A percentile compares a stretch with the other conserved stretches of the same genome.
Evolutionary conservation across 1,284 basidiomycete genomes (phyloP).

Genomic region (Ganoderma resinaceum): DNA sequence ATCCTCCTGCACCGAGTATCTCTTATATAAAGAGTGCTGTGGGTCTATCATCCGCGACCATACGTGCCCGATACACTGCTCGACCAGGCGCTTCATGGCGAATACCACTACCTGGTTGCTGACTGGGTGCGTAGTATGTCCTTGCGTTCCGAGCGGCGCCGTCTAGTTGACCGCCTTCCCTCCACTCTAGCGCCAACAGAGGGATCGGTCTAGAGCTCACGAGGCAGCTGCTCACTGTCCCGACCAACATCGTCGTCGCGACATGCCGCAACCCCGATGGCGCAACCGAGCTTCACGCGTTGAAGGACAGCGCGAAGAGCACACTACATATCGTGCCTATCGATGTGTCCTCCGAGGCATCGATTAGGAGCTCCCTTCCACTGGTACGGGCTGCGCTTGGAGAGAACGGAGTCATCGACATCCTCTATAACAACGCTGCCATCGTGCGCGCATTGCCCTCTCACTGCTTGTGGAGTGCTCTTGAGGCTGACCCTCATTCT

Average conservation of each 20-base stretch:
- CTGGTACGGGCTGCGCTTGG: slow-evolving; percentile 39
- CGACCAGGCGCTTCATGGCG: neutral
- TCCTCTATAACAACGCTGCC: slow-evolving; percentile 50
- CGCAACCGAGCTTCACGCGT: slow-evolving; percentile 38
- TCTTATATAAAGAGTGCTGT: neutral
- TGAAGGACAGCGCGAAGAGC: slow-evolving; percentile 36
- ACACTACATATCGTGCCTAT: slow-evolving; percentile 44
- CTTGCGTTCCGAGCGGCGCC: neutral
- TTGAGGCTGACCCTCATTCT: neutral
- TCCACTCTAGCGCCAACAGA: slow-evolving; percentile 42
- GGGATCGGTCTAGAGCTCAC: slow-evolving; percentile 51
- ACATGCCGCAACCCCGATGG: slow-evolving; percentile 45
- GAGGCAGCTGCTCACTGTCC: slow-evolving; percentile 42
- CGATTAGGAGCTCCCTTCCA: slow-evolving; percentile 38
- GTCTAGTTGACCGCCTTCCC: neutral
- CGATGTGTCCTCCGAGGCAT: slow-evolving; percentile 41
- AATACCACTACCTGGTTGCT: slow-evolving; percentile 24
- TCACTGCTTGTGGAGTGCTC: neutral
- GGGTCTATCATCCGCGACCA: neutral
- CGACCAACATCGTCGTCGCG: slow-evolving; percentile 46
- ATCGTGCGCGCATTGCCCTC: slow-evolving; percentile 35
- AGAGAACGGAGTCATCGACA: slow-evolving; percentile 41
- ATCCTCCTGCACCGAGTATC: neutral
- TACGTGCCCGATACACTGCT: neutral
- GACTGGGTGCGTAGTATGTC: slow-evolving; percentile 21